Conservation (phyloP, 2,329 filamentous ascomycete genomes). For the Colletotrichum sp. region DNA sequence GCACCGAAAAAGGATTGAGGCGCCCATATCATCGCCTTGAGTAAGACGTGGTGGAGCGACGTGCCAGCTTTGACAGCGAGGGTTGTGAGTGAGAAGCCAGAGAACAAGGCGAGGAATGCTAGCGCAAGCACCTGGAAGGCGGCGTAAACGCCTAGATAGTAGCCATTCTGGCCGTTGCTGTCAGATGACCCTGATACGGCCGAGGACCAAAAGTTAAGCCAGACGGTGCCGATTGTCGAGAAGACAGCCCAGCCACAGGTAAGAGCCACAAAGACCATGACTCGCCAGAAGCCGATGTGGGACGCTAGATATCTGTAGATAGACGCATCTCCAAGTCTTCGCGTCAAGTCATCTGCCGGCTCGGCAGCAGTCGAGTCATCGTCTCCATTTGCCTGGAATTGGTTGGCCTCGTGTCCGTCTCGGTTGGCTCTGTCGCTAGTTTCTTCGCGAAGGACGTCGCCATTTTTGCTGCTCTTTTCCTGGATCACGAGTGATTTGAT, state of each 20-base stretch:
- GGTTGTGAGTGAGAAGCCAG: background rate
- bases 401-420: background rate
- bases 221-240: background rate
- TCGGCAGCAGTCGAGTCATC: background rate
- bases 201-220: background rate
- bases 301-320: background rate
- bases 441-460: background rate
- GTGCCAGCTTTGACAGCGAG: background rate
- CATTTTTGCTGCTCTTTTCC: background rate
- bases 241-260: background rate
- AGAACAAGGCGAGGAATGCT: slow-evolving; percentile 20
- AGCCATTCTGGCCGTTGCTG: background rate
- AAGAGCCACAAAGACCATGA: background rate
- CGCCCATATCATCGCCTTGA: slow-evolving; percentile 19
- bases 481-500: background rate
- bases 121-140: slow-evolving; percentile 25
- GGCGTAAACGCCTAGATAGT: slow-evolving; percentile 26
- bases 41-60: background rate
- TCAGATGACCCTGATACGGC: fast-evolving
- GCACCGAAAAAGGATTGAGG: slow-evolving; percentile 13
- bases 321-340: background rate
- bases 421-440: background rate
- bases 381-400: background rate
- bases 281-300: background rate
- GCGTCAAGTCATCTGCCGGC: background rate